Evolutionary conservation across 1,284 basidiomycete species (phyloP).

Genomic region (Puccinia novopanici): DNA sequence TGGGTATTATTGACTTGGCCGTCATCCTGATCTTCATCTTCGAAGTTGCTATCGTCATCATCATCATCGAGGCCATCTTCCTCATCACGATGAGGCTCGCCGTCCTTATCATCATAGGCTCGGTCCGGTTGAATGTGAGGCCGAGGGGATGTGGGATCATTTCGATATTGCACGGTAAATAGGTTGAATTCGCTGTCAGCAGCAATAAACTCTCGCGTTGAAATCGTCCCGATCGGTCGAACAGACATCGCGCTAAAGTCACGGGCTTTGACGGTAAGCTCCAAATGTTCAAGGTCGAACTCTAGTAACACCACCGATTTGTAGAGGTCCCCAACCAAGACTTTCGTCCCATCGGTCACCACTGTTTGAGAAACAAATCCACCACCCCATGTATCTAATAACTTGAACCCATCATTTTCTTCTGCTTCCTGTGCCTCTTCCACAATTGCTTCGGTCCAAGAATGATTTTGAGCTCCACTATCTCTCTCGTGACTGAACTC

Average conservation of each 20-base stretch:
- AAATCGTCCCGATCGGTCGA: slow-evolving; percentile 30
- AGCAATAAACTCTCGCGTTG: slow-evolving; percentile 36
- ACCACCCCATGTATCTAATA: slow-evolving; percentile 44
- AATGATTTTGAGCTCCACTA: neutral
- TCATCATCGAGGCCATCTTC: neutral
- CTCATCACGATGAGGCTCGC: slow-evolving; percentile 1
- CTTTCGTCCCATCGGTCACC: slow-evolving; percentile 14
- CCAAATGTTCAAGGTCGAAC: slow-evolving; percentile 24
- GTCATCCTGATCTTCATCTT: slow-evolving; percentile 20
- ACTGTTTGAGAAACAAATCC: slow-evolving; percentile 45
- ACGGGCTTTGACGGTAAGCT: slow-evolving; percentile 29
- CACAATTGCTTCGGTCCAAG: neutral
- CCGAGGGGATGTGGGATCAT: neutral
- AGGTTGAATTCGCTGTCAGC: slow-evolving; percentile 43
- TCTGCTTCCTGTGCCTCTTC: neutral
- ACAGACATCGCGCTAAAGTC: slow-evolving; percentile 31
- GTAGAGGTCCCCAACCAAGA: slow-evolving; percentile 36
- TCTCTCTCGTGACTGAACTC: no score
- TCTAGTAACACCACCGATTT: slow-evolving; percentile 38
- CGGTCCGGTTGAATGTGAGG: neutral
- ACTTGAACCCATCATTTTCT: slow-evolving; percentile 7
- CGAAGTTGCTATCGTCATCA: neutral
- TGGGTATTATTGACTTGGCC: neutral
- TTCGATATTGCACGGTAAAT: slow-evolving; percentile 24
- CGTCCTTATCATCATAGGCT: neutral